Conservation (phyloP, 345 rosid species). For the Populus euphratica region DNA sequence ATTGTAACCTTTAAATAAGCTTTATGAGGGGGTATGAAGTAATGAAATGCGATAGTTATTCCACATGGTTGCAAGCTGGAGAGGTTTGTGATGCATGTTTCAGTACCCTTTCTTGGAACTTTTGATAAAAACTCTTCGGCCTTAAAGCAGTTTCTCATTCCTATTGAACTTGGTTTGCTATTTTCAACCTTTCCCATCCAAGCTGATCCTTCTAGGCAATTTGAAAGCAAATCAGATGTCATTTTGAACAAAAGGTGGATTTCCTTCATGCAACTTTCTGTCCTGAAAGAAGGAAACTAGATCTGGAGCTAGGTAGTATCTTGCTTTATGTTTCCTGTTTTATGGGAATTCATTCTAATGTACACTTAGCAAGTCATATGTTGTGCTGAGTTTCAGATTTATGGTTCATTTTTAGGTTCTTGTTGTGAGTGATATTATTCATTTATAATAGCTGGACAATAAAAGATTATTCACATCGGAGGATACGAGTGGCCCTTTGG, state of each 20-base stretch:
- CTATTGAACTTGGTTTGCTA: neutral
- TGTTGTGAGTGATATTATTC: neutral
- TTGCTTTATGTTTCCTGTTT: no score
- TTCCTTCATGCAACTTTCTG: neutral
- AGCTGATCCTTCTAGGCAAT: neutral
- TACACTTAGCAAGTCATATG: no score
- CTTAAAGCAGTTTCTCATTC: neutral
- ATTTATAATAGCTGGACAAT: neutral
- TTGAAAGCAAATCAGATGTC: neutral
- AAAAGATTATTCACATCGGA: neutral
- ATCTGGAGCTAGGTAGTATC: no score
- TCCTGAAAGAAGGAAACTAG: neutral
- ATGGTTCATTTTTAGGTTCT: neutral
- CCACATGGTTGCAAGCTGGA: neutral
- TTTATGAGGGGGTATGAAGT: neutral
- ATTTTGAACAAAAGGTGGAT: neutral
- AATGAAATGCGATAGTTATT: neutral
- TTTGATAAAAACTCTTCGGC: neutral
- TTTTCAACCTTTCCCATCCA: neutral
- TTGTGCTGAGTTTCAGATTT: no score
- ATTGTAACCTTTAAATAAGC: neutral
- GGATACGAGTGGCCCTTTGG: neutral
- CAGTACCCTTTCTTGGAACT: neutral
- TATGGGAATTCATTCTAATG: no score
- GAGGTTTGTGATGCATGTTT: neutral